phyloP scores from a whole-genome alignment of 441 rosid genomes.

The Codiaeum variegatum region DNA sequence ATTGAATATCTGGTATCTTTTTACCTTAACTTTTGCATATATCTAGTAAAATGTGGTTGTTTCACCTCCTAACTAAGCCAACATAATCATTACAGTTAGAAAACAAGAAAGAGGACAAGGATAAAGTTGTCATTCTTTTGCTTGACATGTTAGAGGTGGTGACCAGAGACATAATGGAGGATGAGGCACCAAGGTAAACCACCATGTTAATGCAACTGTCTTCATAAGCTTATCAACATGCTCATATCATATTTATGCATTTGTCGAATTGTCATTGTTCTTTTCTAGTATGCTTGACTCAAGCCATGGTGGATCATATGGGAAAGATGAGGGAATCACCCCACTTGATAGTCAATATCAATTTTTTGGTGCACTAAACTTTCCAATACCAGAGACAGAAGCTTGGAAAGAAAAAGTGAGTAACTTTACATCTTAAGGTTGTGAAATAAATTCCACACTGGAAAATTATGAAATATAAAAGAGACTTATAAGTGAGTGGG shows the following conservation, averaged over 20 bases:
- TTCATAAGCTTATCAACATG: background rate
- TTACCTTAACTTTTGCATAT: slow-evolving; percentile 12
- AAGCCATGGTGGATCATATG: slow-evolving; percentile 56
- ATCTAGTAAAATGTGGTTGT: slow-evolving; percentile 5
- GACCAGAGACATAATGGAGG: slow-evolving; percentile 85
- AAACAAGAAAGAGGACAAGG: slow-evolving; percentile 73
- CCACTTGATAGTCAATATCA: slow-evolving; percentile 62
- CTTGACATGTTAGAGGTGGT: slow-evolving; percentile 99
- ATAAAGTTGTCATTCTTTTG: slow-evolving; percentile 86
- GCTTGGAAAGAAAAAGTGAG: slow-evolving; percentile 97
- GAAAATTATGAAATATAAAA: too few species aligned
- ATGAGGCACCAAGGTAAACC: slow-evolving; percentile 35
- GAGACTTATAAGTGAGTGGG: too few species aligned
- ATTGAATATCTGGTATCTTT: slow-evolving; percentile 71
- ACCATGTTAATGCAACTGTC: background rate
- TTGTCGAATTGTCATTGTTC: slow-evolving; percentile 7
- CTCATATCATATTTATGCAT: background rate
- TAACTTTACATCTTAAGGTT: slow-evolving; percentile 9
- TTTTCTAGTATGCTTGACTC: slow-evolving; percentile 64
- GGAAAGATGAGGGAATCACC: slow-evolving; percentile 55
- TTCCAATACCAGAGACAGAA: slow-evolving; percentile 52
- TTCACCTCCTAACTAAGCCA: slow-evolving; percentile 11
- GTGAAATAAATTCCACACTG: too few species aligned
- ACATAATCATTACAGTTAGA: slow-evolving; percentile 44
- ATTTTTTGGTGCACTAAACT: slow-evolving; percentile 69